These are phyloP conservation scores for Apiotrichum gracile DNA, from an alignment of 1,284 basidiomycete species.

Conservation along the genomic window DNA sequence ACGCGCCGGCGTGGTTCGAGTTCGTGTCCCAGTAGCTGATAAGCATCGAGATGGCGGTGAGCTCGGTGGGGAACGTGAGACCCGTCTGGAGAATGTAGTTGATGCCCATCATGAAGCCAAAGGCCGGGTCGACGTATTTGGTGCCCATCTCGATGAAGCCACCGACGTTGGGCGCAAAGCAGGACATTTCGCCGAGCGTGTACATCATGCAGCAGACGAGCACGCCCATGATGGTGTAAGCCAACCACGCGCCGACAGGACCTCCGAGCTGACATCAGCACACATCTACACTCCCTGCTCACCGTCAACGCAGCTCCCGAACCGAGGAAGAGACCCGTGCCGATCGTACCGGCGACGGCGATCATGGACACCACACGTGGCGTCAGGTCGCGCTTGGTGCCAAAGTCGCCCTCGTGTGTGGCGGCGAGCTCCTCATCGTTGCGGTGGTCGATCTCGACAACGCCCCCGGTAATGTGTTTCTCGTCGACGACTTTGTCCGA, in stretches of 20 bases:
- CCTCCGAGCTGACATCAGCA: slow-evolving; percentile 43
- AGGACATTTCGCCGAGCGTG: slow-evolving; percentile 5
- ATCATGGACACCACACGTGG: slow-evolving; percentile 27
- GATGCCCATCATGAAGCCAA: slow-evolving; percentile 22
- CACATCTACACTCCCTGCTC: slow-evolving; percentile 40
- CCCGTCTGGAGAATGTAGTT: slow-evolving; percentile 17
- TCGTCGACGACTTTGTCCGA: too few relatives aligned
- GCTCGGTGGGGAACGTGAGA: slow-evolving; percentile 52
- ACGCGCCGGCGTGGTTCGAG: slow-evolving; percentile 9
- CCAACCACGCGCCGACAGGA: slow-evolving; percentile 44
- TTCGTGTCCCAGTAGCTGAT: slow-evolving; percentile 67
- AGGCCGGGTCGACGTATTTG: slow-evolving; percentile 17
- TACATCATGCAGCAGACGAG: slow-evolving; percentile 11
- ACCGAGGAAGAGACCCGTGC: slow-evolving; percentile 50
- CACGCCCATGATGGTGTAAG: slow-evolving; percentile 19
- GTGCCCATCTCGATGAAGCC: slow-evolving; percentile 20
- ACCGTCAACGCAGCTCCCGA: slow-evolving; percentile 15
- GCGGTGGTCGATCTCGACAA: too few relatives aligned
- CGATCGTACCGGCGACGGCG: slow-evolving; percentile 50
- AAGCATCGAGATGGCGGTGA: slow-evolving; percentile 67
- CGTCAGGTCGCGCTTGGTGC: too few relatives aligned
- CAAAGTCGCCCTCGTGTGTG: too few relatives aligned
- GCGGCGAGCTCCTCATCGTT: too few relatives aligned
- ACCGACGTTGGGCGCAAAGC: slow-evolving; percentile 17
- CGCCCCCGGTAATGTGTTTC: too few relatives aligned